Percentiles rank a stretch among this genome's conserved stretches.
These are phyloP conservation scores for Ogataea minuta DNA, from an alignment of 805 yeast genomes.

Conservation along the genomic window DNA sequence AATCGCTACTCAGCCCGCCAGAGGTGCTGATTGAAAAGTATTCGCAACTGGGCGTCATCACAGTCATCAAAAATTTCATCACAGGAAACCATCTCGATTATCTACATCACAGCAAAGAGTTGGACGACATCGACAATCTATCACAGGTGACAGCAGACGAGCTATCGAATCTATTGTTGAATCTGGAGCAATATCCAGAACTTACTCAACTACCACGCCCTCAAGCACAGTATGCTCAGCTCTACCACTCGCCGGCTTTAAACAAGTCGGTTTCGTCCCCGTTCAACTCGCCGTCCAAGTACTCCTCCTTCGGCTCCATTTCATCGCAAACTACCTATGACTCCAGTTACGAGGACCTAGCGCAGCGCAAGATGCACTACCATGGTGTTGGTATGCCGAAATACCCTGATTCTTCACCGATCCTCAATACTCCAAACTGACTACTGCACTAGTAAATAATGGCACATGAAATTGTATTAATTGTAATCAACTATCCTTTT, in stretches of 20 bases:
- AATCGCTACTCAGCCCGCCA: conserved; percentile 44
- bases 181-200: conserved; percentile 17
- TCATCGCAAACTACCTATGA: conserved; percentile 33
- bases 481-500: conserved; percentile 7
- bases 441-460: conserved; percentile 9
- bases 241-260: conserved; percentile 24
- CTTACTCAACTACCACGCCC: conserved; percentile 15
- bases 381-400: conserved; percentile 13
- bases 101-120: conserved; percentile 19
- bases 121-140: conserved; percentile 18
- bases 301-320: conserved; percentile 33
- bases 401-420: conserved; percentile 29
- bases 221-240: conserved; percentile 12
- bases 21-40: conserved; percentile 53
- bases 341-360: conserved; percentile 26
- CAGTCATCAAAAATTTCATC: conserved; percentile 38
- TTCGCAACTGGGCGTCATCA: conserved; percentile 51
- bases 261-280: conserved; percentile 27
- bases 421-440: conserved; percentile 18
- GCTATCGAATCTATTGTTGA: conserved; percentile 18
- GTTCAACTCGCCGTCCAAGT: conserved; percentile 33
- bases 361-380: conserved; percentile 15
- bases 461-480: conserved; percentile 8
- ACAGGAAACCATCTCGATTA: conserved; percentile 25
- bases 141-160: conserved; percentile 15